phyloP scores from a whole-genome alignment of 2,329 filamentous ascomycete genomes.

The Aspergillus uvarum region DNA sequence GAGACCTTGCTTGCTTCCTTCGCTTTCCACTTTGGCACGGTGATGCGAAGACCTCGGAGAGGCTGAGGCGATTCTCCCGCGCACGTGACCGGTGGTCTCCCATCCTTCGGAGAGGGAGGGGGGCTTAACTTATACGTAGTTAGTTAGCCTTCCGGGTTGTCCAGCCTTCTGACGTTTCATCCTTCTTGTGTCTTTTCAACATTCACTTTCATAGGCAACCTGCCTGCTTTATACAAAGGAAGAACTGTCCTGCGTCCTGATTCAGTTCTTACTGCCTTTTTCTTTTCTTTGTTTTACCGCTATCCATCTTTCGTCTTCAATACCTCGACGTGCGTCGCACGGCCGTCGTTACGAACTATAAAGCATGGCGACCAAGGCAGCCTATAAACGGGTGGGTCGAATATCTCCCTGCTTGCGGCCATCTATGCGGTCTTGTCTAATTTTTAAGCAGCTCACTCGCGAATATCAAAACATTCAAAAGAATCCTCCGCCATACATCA shows the following conservation, averaged over 20 bases:
- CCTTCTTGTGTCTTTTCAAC: background rate
- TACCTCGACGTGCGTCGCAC: background rate
- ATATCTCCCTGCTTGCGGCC: background rate
- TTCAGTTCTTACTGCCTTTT: background rate
- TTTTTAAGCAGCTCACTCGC: slow-evolving; percentile 52
- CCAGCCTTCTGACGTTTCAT: background rate
- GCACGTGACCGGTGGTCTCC: slow-evolving; percentile 22
- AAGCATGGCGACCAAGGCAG: slow-evolving; percentile 69
- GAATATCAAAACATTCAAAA: slow-evolving; percentile 66
- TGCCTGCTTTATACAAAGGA: background rate
- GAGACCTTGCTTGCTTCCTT: slow-evolving; percentile 16
- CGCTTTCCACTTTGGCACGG: slow-evolving; percentile 13
- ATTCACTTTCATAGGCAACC: background rate
- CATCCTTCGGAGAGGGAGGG: background rate
- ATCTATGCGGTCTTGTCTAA: slow-evolving; percentile 10
- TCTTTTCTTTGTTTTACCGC: background rate
- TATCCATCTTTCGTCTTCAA: background rate
- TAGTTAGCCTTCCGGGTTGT: background rate
- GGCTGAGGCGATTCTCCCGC: slow-evolving; percentile 8
- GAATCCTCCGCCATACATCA: slow-evolving; percentile 85
- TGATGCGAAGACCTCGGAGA: slow-evolving; percentile 20
- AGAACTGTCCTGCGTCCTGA: background rate
- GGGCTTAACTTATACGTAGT: background rate
- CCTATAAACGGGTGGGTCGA: slow-evolving; percentile 65
- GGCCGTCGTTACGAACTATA: slow-evolving; percentile 1